These are phyloP conservation scores for Coleophoma crateriformis DNA, from an alignment of 2,329 filamentous ascomycete genomes.

Conservation along the genomic window DNA sequence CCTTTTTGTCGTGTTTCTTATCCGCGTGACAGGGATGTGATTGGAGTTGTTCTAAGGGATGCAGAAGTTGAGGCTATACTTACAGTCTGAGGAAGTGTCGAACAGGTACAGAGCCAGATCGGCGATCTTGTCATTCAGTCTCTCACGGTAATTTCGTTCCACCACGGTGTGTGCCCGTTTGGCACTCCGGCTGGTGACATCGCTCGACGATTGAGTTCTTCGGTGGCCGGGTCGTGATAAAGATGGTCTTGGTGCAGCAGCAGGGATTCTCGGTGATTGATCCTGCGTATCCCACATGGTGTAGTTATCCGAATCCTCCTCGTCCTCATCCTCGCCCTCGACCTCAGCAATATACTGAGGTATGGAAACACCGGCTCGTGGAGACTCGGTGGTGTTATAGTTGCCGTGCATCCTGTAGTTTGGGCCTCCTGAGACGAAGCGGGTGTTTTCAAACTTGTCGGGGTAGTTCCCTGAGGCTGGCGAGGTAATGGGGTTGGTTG, in stretches of 20 bases:
- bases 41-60: too few species aligned
- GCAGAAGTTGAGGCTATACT: neutral
- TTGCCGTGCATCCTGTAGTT: neutral
- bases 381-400: neutral
- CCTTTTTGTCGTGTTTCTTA: too few species aligned
- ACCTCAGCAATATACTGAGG: neutral
- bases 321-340: constrained; percentile 3
- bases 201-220: constrained; percentile 4
- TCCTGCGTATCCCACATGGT: constrained; percentile 1
- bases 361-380: neutral
- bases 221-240: neutral
- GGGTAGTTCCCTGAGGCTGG: neutral
- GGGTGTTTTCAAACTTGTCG: neutral
- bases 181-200: constrained; percentile 7
- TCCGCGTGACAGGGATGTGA: too few species aligned
- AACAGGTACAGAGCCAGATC: constrained; percentile 16
- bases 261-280: neutral
- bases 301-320: constrained; percentile 7
- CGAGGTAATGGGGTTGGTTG: neutral
- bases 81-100: constrained; percentile 16
- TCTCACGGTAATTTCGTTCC: constrained; percentile 18
- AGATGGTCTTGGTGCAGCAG: neutral
- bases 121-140: constrained; percentile 18
- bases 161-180: constrained; percentile 17
- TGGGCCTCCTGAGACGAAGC: neutral